Evolutionary conservation across 2,329 filamentous ascomycete genomes (phyloP).

Genomic region (Tothia fuscella): DNA sequence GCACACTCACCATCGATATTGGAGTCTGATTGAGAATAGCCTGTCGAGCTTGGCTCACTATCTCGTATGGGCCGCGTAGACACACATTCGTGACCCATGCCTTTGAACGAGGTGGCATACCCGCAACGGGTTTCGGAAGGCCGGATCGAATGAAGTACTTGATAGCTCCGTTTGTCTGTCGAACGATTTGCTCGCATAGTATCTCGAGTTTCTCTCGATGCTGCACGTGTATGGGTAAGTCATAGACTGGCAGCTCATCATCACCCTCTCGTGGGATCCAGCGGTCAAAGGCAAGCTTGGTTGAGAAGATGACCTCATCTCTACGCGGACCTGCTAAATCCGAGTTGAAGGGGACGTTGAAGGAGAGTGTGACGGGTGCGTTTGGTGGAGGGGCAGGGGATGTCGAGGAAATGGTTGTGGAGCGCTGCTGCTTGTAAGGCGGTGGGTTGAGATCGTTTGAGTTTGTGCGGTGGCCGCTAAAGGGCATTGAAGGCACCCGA

Average conservation of each 20-base stretch:
- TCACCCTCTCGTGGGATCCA: conserved; percentile 87
- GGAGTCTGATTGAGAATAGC: conserved; percentile 85
- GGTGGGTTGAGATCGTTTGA: conserved; percentile 17
- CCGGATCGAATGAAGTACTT: conserved; percentile 76
- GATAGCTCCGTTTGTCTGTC: conserved; percentile 49
- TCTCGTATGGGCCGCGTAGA: conserved; percentile 67
- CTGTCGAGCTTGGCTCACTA: conserved; percentile 80
- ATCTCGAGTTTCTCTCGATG: conserved; percentile 71
- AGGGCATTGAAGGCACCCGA: conserved; percentile 39
- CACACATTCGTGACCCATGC: conserved; percentile 68
- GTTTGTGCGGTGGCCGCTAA: conserved; percentile 46
- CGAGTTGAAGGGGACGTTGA: conserved; percentile 93
- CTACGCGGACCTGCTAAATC: conserved; percentile 85
- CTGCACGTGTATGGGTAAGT: conserved; percentile 81
- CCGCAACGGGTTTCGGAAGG: conserved; percentile 52
- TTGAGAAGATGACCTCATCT: conserved; percentile 90
- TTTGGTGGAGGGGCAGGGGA: conserved; percentile 53
- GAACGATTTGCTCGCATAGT: conserved; percentile 72
- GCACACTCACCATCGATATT: conserved; percentile 55
- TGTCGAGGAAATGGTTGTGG: conserved; percentile 23
- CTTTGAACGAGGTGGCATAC: conserved; percentile 38
- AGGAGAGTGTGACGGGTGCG: conserved; percentile 77
- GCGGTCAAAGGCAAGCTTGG: conserved; percentile 70
- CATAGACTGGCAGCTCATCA: conserved; percentile 37
- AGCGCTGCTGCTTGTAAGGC: conserved; percentile 45